Percentiles rank a stretch among this genome's conserved stretches.
These are phyloP conservation scores for Oxytropis ochrocephala DNA, from an alignment of 306 rosid species.

Conservation along the genomic window DNA sequence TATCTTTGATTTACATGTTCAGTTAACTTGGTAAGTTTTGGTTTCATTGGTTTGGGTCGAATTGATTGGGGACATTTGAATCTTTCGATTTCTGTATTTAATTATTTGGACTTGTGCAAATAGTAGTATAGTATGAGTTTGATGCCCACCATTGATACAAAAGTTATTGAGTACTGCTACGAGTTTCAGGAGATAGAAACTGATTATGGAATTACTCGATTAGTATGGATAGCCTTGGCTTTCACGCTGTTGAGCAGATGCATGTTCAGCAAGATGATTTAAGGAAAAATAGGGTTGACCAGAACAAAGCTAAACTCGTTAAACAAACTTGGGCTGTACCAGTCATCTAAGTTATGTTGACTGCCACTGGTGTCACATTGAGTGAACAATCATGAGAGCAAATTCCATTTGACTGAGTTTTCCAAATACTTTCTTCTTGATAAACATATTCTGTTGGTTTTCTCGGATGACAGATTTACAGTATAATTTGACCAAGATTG, in stretches of 20 bases:
- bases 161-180: not conserved
- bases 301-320: not conserved
- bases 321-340: not conserved
- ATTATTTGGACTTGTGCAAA: not conserved
- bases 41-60: not conserved
- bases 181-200: not conserved
- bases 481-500: not conserved
- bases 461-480: not conserved
- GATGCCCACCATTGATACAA: not conserved
- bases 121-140: not conserved
- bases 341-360: not conserved
- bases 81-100: not conserved
- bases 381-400: not conserved
- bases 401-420: not conserved
- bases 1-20: slow-evolving; percentile 12
- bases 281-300: not conserved
- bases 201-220: not conserved
- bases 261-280: slow-evolving; percentile 2
- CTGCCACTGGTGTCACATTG: not conserved
- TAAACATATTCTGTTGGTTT: not conserved
- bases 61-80: not conserved
- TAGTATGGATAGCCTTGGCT: not conserved
- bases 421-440: not conserved
- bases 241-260: not conserved
- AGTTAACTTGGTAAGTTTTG: not conserved